phyloP scores from a whole-genome alignment of 805 yeast genomes.

The Starmerella potacharoeniae region DNA sequence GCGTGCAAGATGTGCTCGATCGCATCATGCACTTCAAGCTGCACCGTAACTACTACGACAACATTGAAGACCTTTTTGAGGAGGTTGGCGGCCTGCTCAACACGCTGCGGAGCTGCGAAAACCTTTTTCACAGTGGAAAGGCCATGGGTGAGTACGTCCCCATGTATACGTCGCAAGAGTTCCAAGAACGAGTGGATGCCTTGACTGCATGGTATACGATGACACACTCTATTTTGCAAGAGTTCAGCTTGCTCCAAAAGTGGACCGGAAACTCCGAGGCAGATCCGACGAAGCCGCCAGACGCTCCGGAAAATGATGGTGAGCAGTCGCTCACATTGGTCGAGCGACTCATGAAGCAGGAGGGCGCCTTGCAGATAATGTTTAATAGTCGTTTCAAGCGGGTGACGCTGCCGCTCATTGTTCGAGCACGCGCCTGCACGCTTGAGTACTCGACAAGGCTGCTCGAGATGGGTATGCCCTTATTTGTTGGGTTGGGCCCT shows the following conservation, averaged over 20 bases:
- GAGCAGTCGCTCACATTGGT: constrained; percentile 48
- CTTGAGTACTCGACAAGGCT: constrained; percentile 50
- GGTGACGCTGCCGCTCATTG: constrained; percentile 69
- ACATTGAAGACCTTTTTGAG: constrained; percentile 30
- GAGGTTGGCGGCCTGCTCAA: constrained; percentile 50
- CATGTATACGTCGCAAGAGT: constrained; percentile 48
- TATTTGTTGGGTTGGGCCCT: constrained; percentile 48
- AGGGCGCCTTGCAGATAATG: constrained; percentile 36
- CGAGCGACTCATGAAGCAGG: constrained; percentile 62
- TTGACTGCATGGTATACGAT: constrained; percentile 75
- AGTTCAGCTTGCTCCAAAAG: constrained; percentile 45
- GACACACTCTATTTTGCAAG: constrained; percentile 54
- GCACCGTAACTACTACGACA: constrained; percentile 18
- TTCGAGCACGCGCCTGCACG: constrained; percentile 65
- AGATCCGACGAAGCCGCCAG: constrained; percentile 43
- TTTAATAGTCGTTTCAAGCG: constrained; percentile 58
- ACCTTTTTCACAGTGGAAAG: constrained; percentile 64
- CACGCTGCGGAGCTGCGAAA: constrained; percentile 54
- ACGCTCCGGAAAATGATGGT: constrained; percentile 39
- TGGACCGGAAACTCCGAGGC: constrained; percentile 83
- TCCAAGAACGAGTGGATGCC: constrained; percentile 58
- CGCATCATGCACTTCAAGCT: constrained; percentile 56
- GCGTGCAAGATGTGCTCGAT: constrained; percentile 61
- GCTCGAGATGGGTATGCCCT: constrained; percentile 56
- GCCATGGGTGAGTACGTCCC: constrained; percentile 78